phyloP scores from a whole-genome alignment of 2,329 filamentous ascomycete species.

The Keithomyces neogunnii region DNA sequence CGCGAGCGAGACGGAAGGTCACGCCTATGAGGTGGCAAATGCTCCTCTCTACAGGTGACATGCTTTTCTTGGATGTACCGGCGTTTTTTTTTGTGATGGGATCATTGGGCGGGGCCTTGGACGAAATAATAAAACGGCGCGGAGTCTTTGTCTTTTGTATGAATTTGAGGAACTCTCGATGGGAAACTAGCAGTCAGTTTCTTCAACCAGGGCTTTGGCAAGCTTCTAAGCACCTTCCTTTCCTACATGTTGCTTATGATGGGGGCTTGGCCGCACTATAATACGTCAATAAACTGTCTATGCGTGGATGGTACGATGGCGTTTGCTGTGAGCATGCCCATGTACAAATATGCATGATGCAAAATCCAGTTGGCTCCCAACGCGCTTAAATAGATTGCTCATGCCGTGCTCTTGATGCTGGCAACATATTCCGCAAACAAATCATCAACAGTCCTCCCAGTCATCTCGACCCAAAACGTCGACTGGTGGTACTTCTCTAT shows the following conservation, averaged over 20 bases:
- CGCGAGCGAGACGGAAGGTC: slow-evolving; percentile 45
- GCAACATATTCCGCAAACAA: slow-evolving; percentile 68
- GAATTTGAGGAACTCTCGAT: background rate
- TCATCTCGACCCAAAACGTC: slow-evolving; percentile 58
- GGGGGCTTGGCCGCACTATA: no score
- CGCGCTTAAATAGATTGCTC: background rate
- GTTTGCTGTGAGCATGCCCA: no score
- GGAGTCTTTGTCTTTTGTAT: background rate
- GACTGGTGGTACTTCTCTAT: slow-evolving; percentile 55
- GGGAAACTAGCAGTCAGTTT: background rate
- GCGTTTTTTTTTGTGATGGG: background rate
- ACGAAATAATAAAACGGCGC: background rate
- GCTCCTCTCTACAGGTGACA: background rate
- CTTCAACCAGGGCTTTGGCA: background rate
- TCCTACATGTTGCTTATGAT: no score
- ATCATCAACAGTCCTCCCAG: slow-evolving; percentile 56
- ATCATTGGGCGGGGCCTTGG: background rate
- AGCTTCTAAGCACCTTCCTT: background rate
- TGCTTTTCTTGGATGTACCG: background rate
- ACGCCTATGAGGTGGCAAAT: slow-evolving; percentile 19
- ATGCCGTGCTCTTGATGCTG: slow-evolving; percentile 10
- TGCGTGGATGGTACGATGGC: no score
- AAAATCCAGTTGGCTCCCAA: no score
- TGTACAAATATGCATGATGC: background rate
- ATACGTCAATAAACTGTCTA: no score